phyloP scores from a whole-genome alignment of 257 asterid genomes.

The Cynanchum wilfordii region DNA sequence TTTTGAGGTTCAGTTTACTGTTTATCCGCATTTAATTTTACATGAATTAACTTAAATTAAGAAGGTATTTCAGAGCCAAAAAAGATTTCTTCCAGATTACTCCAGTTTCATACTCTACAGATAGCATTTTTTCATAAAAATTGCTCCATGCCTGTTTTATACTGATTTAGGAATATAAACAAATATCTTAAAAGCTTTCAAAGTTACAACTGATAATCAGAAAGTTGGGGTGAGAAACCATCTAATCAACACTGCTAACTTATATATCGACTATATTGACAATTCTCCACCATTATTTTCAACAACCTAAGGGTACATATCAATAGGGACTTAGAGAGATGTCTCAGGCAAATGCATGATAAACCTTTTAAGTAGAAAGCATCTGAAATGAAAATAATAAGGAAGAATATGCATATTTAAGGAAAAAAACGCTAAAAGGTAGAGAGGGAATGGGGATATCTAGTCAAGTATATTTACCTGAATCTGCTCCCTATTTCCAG shows the following conservation, averaged over 20 bases:
- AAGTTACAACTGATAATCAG: neutral
- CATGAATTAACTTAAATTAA: neutral
- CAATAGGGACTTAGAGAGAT: neutral
- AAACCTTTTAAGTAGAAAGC: neutral
- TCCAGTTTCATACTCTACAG: neutral
- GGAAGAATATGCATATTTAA: neutral
- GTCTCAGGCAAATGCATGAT: neutral
- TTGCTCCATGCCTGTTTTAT: neutral
- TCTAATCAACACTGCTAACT: neutral
- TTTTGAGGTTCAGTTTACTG: neutral
- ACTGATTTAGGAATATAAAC: neutral
- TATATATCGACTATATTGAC: neutral
- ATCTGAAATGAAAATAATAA: neutral
- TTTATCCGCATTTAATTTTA: neutral
- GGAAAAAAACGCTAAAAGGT: neutral
- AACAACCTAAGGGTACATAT: neutral
- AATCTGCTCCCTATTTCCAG: conserved; percentile 69
- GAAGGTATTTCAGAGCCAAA: neutral
- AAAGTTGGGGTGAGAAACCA: neutral
- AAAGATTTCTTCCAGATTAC: neutral
- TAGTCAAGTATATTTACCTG: conserved; percentile 37
- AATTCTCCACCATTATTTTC: neutral
- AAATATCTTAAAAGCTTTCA: too few relatives aligned
- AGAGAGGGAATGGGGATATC: too few relatives aligned
- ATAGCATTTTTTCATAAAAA: neutral